Base-by-base conservation (phyloP, 2,329 filamentous ascomycete species). In the Rachicladosporium sp. region DNA sequence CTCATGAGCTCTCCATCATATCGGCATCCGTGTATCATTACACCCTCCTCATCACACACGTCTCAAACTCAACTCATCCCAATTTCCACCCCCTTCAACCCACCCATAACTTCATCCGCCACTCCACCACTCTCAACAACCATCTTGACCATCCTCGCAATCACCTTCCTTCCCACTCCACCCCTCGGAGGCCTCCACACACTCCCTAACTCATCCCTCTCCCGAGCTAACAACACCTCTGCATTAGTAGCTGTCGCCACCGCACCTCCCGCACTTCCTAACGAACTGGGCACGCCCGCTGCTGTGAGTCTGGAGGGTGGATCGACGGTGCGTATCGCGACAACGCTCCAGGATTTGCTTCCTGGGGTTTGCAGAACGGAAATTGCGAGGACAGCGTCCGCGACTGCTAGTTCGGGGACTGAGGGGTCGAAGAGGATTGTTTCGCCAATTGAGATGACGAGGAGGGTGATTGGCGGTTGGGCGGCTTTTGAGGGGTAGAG, bases 371-470 rank as follows among this genome's bases (percentile, higher is more conserved):
- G 54, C 4, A 76, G 75, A 29, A 93, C 73, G 0, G 87, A 93
- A 4, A 96, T 75, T 2, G 89, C 91, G 34, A 96, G 69, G 3
- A 91, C 84, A 9, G 80, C 78, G 54, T 96, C 89, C 1, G 91
- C 91, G 3, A 96, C 89, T 2, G 87, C 84, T 10, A 98, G 78
- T 61, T 98, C 91, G 58, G 95, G 88, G 50, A 80, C 79, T 38
- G 77, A 81, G 0, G 91, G 89, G 59, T 98, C 91, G 64, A 96
- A 95, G 47, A 98, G 82, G 62, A 94, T 80, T 58, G 91, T 96
- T 43, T 81, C 71, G 42, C 82, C 84, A 1, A 94, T 80, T 2
- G 82, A 77, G 60, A 93, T 82, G 41, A 96, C 86, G 8, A 98
- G 79, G 11, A 98, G 73, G 3, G 89, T 95, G 41, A 98, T 75